A percentile compares a stretch with the other conserved stretches of the same genome.
phyloP scores from a whole-genome alignment of 257 asterid genomes.

The Lantana camara region DNA sequence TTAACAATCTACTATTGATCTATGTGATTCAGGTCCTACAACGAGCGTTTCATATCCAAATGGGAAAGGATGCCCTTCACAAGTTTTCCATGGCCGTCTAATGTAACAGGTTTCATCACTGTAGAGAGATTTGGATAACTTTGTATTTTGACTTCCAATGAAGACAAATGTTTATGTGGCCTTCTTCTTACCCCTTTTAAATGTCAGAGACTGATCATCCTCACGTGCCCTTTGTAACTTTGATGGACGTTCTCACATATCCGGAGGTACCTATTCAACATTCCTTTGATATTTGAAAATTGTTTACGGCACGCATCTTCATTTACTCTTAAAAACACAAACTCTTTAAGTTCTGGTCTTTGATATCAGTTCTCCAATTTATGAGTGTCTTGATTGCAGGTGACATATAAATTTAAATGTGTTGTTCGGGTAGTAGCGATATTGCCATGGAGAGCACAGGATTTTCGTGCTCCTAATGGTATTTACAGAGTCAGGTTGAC shows the following conservation, averaged over 20 bases:
- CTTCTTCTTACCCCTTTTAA: constrained; percentile 13
- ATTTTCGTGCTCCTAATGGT: constrained; percentile 58
- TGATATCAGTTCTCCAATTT: constrained; percentile 12
- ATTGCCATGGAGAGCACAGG: constrained; percentile 58
- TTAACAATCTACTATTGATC: constrained; percentile 14
- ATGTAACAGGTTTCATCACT: constrained; percentile 56
- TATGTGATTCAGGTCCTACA: constrained; percentile 44
- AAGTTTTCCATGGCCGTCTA: constrained; percentile 69
- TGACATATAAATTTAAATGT: constrained; percentile 56
- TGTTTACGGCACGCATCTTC: background rate
- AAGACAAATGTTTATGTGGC: constrained; percentile 1
- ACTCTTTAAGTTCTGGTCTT: background rate
- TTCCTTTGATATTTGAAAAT: background rate
- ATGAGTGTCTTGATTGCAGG: constrained; percentile 47
- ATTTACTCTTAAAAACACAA: background rate
- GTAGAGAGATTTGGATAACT: constrained; percentile 25
- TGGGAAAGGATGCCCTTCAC: constrained; percentile 65
- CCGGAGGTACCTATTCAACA: constrained; percentile 53
- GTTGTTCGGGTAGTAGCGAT: constrained; percentile 75
- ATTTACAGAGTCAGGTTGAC: constrained; percentile 72
- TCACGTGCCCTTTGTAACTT: constrained; percentile 56
- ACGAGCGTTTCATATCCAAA: constrained; percentile 50
- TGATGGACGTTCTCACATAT: constrained; percentile 74
- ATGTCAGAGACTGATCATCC: constrained; percentile 59
- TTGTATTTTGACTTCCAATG: constrained; percentile 22